phyloP scores from a whole-genome alignment of 2,329 filamentous ascomycete species.

The Pseudodiploospora longispora region DNA sequence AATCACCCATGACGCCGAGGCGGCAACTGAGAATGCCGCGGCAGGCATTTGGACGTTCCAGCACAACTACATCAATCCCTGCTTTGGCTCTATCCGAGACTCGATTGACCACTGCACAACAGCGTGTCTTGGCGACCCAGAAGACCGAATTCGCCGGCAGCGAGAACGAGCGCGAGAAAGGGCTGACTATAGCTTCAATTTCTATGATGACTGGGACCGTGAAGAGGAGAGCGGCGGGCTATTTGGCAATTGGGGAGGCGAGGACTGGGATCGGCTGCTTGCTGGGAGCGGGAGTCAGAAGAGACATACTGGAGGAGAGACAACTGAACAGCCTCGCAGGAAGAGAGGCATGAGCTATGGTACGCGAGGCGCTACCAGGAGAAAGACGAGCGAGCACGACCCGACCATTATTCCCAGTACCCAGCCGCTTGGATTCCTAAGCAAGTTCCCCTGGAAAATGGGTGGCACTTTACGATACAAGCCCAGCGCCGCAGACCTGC shows the following conservation, averaged over 20 bases:
- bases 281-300: conserved; percentile 54
- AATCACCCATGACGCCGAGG: conserved; percentile 82
- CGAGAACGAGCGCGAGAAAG: conserved; percentile 57
- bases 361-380: conserved; percentile 45
- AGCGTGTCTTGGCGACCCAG: conserved; percentile 61
- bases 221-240: conserved; percentile 49
- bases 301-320: conserved; percentile 23
- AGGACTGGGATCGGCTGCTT: conserved; percentile 78
- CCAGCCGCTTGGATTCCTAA: conserved; percentile 76
- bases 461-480: conserved; percentile 79
- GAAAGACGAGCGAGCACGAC: conserved; percentile 54
- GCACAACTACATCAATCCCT: conserved; percentile 77
- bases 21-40: conserved; percentile 85
- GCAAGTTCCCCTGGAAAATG: conserved; percentile 75
- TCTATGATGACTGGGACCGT: conserved; percentile 94
- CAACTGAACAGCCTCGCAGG: conserved; percentile 56
- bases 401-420: conserved; percentile 87
- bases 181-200: conserved; percentile 86
- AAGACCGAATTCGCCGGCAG: conserved; percentile 63
- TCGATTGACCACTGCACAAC: conserved; percentile 66
- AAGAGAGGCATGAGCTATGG: conserved; percentile 89
- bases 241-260: conserved; percentile 65
- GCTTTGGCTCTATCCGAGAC: conserved; percentile 57
- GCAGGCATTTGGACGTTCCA: conserved; percentile 84
- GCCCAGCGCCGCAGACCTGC: conserved; percentile 82